Evolutionary conservation across 108 stramenopile species (phyloP).

Genomic region (Skeletonema menzelii): DNA sequence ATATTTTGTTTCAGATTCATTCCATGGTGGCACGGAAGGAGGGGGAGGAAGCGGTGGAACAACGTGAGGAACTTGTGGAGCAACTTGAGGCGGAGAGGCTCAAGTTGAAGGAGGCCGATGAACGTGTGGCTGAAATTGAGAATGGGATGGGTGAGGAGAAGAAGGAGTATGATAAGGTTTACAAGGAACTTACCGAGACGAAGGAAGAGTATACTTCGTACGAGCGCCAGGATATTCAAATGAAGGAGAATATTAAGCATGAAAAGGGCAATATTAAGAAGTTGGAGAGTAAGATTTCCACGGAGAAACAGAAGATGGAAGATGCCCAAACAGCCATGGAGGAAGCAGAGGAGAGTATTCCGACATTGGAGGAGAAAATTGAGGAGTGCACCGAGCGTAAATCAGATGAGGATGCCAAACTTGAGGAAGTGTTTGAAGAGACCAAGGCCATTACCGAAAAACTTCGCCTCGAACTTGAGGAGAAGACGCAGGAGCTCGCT

Average conservation of each 20-base stretch:
- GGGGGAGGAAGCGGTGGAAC: conserved; percentile 41
- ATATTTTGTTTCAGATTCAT: conserved; percentile 85
- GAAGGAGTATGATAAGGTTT: conserved; percentile 65
- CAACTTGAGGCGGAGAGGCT: conserved; percentile 51
- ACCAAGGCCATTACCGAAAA: conserved; percentile 75
- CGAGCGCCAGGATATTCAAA: conserved; percentile 93
- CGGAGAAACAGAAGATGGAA: conserved; percentile 64
- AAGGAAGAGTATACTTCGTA: conserved; percentile 89
- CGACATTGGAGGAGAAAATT: conserved; percentile 64
- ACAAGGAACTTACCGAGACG: conserved; percentile 61
- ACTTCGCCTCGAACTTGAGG: conserved; percentile 84
- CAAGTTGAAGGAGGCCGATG: conserved; percentile 48
- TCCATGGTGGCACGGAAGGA: conserved; percentile 51
- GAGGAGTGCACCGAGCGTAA: conserved; percentile 49
- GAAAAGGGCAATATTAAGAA: conserved; percentile 74
- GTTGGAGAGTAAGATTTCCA: conserved; percentile 68
- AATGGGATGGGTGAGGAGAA: conserved; percentile 52
- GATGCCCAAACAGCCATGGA: conserved; percentile 48
- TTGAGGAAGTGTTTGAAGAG: conserved; percentile 81
- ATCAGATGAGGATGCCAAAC: conserved; percentile 65
- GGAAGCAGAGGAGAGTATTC: conserved; percentile 67
- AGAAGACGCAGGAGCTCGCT: conserved; percentile 84
- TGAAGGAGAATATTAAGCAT: conserved; percentile 91
- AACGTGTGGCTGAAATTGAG: conserved; percentile 70
- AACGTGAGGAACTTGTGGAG: conserved; percentile 44